phyloP scores from a whole-genome alignment of 768 basidiomycete species.

The Auricularia heimuer region DNA sequence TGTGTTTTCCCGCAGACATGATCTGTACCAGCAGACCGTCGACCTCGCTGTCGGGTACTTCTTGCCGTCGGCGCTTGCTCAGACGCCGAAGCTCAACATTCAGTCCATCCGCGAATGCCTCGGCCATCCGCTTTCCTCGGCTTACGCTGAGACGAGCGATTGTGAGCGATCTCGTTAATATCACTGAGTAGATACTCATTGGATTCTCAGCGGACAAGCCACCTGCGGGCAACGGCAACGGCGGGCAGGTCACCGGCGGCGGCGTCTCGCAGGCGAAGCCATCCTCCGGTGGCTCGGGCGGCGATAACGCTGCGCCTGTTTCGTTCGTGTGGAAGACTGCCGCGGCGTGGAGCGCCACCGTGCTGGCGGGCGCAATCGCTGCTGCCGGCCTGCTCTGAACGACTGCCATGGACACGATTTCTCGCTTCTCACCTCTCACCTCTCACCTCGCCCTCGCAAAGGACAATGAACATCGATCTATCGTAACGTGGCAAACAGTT shows the following conservation, averaged over 20 bases:
- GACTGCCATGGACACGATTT: not conserved
- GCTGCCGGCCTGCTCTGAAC: not conserved
- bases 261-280: not conserved
- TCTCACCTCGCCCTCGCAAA: no score
- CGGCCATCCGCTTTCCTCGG: constrained; percentile 22
- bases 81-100: constrained; percentile 24
- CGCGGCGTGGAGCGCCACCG: not conserved
- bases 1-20: constrained; percentile 13
- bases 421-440: no score
- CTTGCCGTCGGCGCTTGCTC: constrained; percentile 30
- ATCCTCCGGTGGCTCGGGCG: not conserved
- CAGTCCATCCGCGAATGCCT: constrained; percentile 33
- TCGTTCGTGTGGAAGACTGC: not conserved
- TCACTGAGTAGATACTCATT: not conserved
- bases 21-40: constrained; percentile 34
- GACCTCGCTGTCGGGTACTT: constrained; percentile 36
- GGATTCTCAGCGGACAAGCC: not conserved
- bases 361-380: not conserved
- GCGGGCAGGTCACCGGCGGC: not conserved
- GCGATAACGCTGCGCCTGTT: not conserved
- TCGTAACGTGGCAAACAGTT: no score
- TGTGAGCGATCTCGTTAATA: constrained; percentile 7
- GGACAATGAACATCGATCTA: no score
- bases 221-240: not conserved
- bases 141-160: constrained; percentile 33